A percentile compares a stretch with the other conserved stretches of the same genome.
phyloP scores from a whole-genome alignment of 306 rosid genomes.

The Trichosanthes truncata region DNA sequence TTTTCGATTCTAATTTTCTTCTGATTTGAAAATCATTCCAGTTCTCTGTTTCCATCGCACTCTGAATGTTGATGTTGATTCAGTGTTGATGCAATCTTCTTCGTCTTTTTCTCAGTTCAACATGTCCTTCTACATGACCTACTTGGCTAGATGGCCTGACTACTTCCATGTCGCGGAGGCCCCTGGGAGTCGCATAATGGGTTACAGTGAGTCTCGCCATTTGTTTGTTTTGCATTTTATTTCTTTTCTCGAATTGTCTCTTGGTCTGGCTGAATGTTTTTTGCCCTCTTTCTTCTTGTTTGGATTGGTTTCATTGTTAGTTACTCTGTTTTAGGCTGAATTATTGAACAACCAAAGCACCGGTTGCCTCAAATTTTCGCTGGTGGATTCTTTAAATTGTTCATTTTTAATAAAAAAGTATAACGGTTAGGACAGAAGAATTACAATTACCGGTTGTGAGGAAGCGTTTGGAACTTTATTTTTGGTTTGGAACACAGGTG shows the following conservation, averaged over 20 bases:
- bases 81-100: neutral
- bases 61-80: neutral
- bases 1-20: neutral
- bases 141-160: constrained; percentile 95
- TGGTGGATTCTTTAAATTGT: neutral
- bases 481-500: neutral
- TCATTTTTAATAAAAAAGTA: neutral
- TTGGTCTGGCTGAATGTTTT: neutral
- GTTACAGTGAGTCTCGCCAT: constrained; percentile 60
- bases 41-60: neutral
- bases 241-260: neutral
- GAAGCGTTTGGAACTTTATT: neutral
- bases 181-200: constrained; percentile 77
- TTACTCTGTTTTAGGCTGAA: neutral
- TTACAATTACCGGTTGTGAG: neutral
- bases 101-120: constrained; percentile 45
- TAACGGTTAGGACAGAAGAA: neutral
- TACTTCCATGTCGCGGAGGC: constrained; percentile 90
- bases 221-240: neutral
- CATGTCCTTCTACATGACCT: constrained; percentile 98
- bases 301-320: neutral
- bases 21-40: neutral
- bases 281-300: neutral
- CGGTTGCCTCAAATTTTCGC: neutral
- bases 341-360: neutral